Evolutionary conservation across 1,139 yeast species (phyloP).

Genomic region (Blastobotrys ciferrii): DNA sequence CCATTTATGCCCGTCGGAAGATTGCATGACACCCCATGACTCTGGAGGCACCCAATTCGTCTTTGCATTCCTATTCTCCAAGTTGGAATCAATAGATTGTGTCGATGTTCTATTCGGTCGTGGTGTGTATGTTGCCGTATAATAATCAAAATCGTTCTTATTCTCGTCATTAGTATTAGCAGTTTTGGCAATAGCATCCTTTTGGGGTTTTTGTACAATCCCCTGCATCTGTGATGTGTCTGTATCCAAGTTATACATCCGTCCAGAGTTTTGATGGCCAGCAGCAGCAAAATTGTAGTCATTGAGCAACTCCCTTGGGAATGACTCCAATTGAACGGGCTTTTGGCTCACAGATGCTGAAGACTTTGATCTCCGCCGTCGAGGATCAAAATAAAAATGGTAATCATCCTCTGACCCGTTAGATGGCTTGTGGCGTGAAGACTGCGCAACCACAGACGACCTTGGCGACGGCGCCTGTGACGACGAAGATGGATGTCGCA

Average conservation of each 20-base stretch:
- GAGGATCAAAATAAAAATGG: neutral
- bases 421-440: neutral
- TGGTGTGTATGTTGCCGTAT: slow-evolving; percentile 9
- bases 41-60: slow-evolving; percentile 12
- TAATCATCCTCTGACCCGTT: neutral
- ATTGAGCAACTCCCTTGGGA: slow-evolving; percentile 14
- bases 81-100: slow-evolving; percentile 16
- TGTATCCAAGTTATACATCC: slow-evolving; percentile 41
- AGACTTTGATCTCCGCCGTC: slow-evolving; percentile 3
- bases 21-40: slow-evolving; percentile 10
- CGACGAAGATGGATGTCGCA: slow-evolving; percentile 12
- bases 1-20: slow-evolving; percentile 4
- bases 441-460: slow-evolving; percentile 1
- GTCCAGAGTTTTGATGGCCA: slow-evolving; percentile 5
- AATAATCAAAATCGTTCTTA: neutral
- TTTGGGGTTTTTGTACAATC: slow-evolving; percentile 39
- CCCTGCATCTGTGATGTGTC: slow-evolving; percentile 54
- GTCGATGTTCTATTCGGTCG: slow-evolving; percentile 16
- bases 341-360: slow-evolving; percentile 4
- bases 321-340: slow-evolving; percentile 8
- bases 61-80: slow-evolving; percentile 5
- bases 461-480: slow-evolving; percentile 11
- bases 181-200: slow-evolving; percentile 10
- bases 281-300: slow-evolving; percentile 11
- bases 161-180: slow-evolving; percentile 12